phyloP scores from a whole-genome alignment of 2,329 filamentous ascomycete genomes.

The Aspergillus udagawae region DNA sequence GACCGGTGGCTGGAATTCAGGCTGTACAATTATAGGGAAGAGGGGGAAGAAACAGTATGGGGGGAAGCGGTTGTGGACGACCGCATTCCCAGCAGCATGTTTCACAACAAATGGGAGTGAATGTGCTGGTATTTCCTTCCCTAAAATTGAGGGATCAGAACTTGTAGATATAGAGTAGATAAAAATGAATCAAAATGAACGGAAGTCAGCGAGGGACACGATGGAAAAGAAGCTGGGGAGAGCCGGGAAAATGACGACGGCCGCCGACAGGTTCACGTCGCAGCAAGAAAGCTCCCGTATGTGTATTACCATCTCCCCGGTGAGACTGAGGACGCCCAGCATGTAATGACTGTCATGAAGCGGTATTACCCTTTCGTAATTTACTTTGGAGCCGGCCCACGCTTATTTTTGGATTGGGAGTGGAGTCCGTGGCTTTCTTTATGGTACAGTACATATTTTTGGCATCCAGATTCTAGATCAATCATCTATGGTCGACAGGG shows the following conservation, averaged over 20 bases:
- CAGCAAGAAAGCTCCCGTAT: too few species aligned
- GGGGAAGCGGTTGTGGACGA: not conserved
- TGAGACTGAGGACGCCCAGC: not conserved
- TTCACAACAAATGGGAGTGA: not conserved
- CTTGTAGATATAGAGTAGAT: not conserved
- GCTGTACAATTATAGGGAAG: slow-evolving; percentile 1
- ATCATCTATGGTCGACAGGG: too few species aligned
- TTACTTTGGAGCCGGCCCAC: not conserved
- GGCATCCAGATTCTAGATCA: not conserved
- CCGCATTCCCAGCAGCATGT: slow-evolving; percentile 7
- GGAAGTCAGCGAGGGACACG: not conserved
- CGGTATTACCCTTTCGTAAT: not conserved
- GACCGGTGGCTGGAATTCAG: not conserved
- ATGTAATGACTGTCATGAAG: not conserved
- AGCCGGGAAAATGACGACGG: not conserved
- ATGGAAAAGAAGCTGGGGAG: not conserved
- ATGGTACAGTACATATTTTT: not conserved
- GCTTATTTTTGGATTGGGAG: not conserved
- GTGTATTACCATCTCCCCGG: too few species aligned
- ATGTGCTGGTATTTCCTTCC: not conserved
- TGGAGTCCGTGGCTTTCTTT: not conserved
- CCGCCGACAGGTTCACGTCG: not conserved
- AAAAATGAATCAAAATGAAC: not conserved
- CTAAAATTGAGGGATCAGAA: not conserved
- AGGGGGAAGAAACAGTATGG: slow-evolving; percentile 1